Evolutionary conservation across 495 filamentous ascomycete species (phyloP), one percentile per base, ranked within the genome.

Genomic region (Schizothecium vesticola): DNA sequence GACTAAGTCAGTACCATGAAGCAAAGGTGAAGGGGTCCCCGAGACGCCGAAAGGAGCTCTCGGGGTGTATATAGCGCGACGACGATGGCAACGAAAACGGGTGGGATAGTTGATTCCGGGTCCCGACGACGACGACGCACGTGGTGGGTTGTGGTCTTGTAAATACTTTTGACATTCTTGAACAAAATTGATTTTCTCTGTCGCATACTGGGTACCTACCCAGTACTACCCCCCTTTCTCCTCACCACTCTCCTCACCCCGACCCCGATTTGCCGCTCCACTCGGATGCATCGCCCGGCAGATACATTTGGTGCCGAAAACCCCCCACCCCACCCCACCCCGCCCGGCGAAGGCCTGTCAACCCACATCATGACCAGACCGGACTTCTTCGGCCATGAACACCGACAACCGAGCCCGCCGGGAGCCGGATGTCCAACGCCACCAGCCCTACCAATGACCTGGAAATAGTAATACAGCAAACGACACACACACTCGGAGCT

Each of bases 1-100:
- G 80, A 84, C 28, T 29, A 29, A 63, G 61, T 12, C 7, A 36
- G 56, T 58, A 3, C 11, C 21, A 4, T 11, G 56, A 8, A 12
- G 8, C 21, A 58, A 11, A 6, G n/a, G 56, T 11, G 8, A 19
- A n/a, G n/a, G n/a, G 56, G 1, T 29, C 31, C 31, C 31, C 0
- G 31, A 11, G 31, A 13, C 31, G 31, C 28, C 8, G 28, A 10
- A 29, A 29, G 10, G 28, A 9, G 3, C 10, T 33, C 31, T 33
- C 31, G 31, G 31, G 31, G 31, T 33, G 31, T 33, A 33, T 11
- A 33, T 33, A 33, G 28, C n/a, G n/a, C n/a, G 28, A 29, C 10
- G 28, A 28, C 10, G 29, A 12, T 33, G 29, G 29, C 9, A 33
- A 33, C 31, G 26, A 33, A 33, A 33, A 33, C 11, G 31, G 31